Conservation (phyloP, 2,329 filamentous ascomycete species). For the Aspergillus luchuensis region DNA sequence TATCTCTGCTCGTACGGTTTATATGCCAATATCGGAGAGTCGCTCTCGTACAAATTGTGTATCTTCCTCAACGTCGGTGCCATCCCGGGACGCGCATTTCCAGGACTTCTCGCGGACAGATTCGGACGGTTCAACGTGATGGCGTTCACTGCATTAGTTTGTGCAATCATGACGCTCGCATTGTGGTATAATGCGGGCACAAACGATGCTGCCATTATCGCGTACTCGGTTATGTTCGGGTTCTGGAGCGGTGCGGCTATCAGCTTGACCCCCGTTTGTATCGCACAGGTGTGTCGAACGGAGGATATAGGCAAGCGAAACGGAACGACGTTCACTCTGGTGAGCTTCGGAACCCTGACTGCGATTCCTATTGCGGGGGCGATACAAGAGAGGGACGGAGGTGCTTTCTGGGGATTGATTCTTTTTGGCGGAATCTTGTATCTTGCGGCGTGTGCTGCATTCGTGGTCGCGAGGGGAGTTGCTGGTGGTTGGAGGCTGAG, state of each 20-base stretch:
- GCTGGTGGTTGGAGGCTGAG: conserved; percentile 24
- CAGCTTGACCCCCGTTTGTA: conserved; percentile 34
- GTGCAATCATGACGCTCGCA: conserved; percentile 22
- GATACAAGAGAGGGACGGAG: conserved; percentile 15
- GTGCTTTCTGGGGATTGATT: conserved; percentile 17
- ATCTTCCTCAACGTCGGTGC: conserved; percentile 35
- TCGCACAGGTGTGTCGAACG: conserved; percentile 33
- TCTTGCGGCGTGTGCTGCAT: conserved; percentile 25
- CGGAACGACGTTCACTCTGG: conserved; percentile 29
- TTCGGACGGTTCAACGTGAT: conserved; percentile 38
- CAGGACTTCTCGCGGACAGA: conserved; percentile 36
- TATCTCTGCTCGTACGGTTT: conserved; percentile 38
- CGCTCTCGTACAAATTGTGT: conserved; percentile 33
- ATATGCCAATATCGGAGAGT: conserved; percentile 19
- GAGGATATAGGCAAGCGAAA: conserved; percentile 31
- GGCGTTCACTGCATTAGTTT: conserved; percentile 22
- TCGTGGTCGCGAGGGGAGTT: conserved; percentile 27
- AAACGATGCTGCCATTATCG: conserved; percentile 25
- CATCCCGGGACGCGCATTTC: conserved; percentile 36
- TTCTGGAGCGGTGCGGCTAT: conserved; percentile 32
- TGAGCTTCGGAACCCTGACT: conserved; percentile 25
- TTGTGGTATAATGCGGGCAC: conserved; percentile 26
- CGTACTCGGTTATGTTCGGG: conserved; percentile 24
- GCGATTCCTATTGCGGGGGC: conserved; percentile 31
- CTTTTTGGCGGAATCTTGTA: conserved; percentile 28